Percentiles rank a stretch among this genome's conserved stretches.
phyloP scores from a whole-genome alignment of 139 green algal genomes.

The Pseudopediastrum boryanum region DNA sequence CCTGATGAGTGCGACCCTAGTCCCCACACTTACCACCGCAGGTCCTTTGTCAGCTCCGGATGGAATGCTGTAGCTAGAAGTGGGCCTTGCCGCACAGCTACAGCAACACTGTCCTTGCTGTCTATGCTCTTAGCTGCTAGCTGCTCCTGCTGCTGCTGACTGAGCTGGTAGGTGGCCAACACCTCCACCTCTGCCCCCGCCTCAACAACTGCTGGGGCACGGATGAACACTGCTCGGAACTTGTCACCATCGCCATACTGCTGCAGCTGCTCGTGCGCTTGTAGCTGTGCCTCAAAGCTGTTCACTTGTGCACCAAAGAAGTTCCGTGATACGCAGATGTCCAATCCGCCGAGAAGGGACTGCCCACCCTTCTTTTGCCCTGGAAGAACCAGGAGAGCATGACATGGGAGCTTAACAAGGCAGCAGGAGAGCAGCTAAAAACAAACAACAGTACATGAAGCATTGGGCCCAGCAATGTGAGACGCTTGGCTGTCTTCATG shows the following conservation, averaged over 20 bases:
- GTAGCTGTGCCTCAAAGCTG: slow-evolving; percentile 92
- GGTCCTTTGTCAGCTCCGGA: slow-evolving; percentile 94
- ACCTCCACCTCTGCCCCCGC: slow-evolving; percentile 81
- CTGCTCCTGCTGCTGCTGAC: slow-evolving; percentile 72
- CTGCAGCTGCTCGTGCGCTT: slow-evolving; percentile 47
- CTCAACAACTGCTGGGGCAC: slow-evolving; percentile 89
- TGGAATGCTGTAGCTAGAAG: slow-evolving; percentile 98
- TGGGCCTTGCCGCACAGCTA: slow-evolving; percentile 83
- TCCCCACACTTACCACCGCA: slow-evolving; percentile 81
- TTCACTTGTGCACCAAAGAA: slow-evolving; percentile 98
- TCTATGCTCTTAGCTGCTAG: slow-evolving; percentile 27
- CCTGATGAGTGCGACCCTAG: too few species aligned
- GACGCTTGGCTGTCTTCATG: too few species aligned
- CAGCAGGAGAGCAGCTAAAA: too few species aligned
- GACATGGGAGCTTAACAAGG: slow-evolving; percentile 4
- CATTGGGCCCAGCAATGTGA: too few species aligned
- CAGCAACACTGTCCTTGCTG: slow-evolving; percentile 44
- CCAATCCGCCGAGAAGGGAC: slow-evolving; percentile 89
- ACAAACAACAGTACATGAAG: too few species aligned
- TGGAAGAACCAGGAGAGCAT: slow-evolving; percentile 35
- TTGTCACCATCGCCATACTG: slow-evolving; percentile 14
- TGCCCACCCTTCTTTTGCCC: slow-evolving; percentile 95
- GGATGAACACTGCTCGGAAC: slow-evolving; percentile 94
- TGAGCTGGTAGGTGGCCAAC: slow-evolving; percentile 76
- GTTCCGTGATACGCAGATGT: slow-evolving; percentile 94